A percentile compares a stretch with the other conserved stretches of the same genome.
phyloP scores from a whole-genome alignment of 1,284 basidiomycete species.

The Amylostereum areolatum region DNA sequence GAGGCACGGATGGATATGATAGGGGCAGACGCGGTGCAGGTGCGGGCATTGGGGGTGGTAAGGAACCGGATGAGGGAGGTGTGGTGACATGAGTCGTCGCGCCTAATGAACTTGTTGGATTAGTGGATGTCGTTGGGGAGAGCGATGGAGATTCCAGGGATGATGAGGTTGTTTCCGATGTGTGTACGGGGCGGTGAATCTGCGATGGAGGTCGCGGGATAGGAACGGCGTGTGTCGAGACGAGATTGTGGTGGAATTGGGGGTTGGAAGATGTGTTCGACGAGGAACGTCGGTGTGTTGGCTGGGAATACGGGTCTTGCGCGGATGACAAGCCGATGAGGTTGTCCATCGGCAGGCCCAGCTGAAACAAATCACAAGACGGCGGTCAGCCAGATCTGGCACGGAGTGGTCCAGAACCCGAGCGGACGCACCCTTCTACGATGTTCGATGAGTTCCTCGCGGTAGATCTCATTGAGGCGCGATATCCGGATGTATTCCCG shows the following conservation, averaged over 20 bases:
- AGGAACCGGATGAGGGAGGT: conserved; percentile 54
- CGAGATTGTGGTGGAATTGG: conserved; percentile 25
- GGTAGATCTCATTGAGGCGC: conserved; percentile 72
- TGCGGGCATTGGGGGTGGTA: conserved; percentile 33
- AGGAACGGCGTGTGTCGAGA: conserved; percentile 41
- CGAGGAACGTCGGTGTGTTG: conserved; percentile 27
- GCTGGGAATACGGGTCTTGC: conserved; percentile 34
- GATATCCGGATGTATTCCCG: conserved; percentile 66
- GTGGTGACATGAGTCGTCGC: conserved; percentile 58
- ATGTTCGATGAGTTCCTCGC: conserved; percentile 75
- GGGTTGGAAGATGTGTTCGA: conserved; percentile 37
- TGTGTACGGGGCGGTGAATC: conserved; percentile 48
- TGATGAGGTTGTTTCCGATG: conserved; percentile 52
- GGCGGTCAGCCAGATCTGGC: no score
- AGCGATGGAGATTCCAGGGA: conserved; percentile 47
- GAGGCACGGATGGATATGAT: conserved; percentile 63
- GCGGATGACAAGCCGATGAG: conserved; percentile 62
- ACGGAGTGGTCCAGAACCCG: no score
- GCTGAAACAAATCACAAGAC: conserved; percentile 32
- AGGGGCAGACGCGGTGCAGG: conserved; percentile 34
- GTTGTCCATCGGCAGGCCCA: conserved; percentile 69
- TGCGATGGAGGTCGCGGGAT: conserved; percentile 66
- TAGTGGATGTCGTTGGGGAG: conserved; percentile 43
- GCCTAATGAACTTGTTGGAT: conserved; percentile 50
- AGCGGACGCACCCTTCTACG: conserved; percentile 66